Evolutionary conservation across 1,284 basidiomycete genomes (phyloP), one percentile per base, ranked within the genome.

Genomic region (Ganoderma leucocontextum): DNA sequence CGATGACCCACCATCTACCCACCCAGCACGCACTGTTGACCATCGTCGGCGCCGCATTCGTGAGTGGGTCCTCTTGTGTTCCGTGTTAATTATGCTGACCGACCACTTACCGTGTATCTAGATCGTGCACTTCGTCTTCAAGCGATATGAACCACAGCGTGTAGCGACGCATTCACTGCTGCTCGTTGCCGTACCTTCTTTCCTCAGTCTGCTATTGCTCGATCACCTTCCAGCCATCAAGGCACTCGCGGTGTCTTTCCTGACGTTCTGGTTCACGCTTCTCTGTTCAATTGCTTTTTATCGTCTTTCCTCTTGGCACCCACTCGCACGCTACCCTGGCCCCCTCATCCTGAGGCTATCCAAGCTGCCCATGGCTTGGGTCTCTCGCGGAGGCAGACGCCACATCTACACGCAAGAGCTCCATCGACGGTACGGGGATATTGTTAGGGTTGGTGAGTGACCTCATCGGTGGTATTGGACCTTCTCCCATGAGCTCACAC

Each of bases 391-490:
- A 22, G 72, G 72, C 25, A 70, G 58, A 36, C 70, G 72, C 55
- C 68, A 73, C 52, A 29, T 73, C 8, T 71, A 73, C 62, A 71
- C 68, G 10, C 70, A 72, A 38, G 63, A 70, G 29, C 66, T 73
- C 29, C 72, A 73, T 57, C 68, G 66, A 53, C 65, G 58, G 35
- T 72, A 69, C 60, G 71, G 73, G 19, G 80, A 81, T 62, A 74
- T 82, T 9, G 81, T 81, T 49, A 74, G 80, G 69, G 78, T 81
- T 52, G 80, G 80, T 80, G 63, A 62, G 73, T 60, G 36, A 25
- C 25, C 63, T 66, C 60, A 39, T 53, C 22, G 22, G 22, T 58
- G 57, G 41, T 41, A 49, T 49, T 49, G 22, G 59, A 39, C 29
- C 17, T 6, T 5, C 52, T 35, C 47, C 15, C n/a, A 63, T 9